A percentile compares a stretch with the other conserved stretches of the same genome.
These are phyloP conservation scores for Penicillium paneum DNA, from an alignment of 2,329 filamentous ascomycete species.

Conservation along the genomic window DNA sequence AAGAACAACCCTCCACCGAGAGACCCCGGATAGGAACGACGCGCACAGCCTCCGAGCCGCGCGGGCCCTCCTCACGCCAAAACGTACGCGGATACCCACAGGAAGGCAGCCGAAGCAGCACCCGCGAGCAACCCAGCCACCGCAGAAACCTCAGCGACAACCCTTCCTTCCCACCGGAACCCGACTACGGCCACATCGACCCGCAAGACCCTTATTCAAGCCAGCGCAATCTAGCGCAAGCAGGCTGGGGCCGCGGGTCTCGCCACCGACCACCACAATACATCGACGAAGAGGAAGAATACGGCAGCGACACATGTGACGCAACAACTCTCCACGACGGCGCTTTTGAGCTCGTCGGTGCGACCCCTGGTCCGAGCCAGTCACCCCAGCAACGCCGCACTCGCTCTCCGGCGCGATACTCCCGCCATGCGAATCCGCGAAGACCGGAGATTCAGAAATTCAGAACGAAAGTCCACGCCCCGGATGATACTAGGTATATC, in stretches of 20 bases:
- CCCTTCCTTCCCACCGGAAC: slow-evolving; percentile 10
- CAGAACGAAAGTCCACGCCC: slow-evolving; percentile 82
- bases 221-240: slow-evolving; percentile 43
- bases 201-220: slow-evolving; percentile 67
- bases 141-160: slow-evolving; percentile 34
- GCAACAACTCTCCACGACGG: slow-evolving; percentile 68
- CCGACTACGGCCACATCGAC: slow-evolving; percentile 43
- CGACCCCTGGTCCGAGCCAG: slow-evolving; percentile 34
- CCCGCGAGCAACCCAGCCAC: slow-evolving; percentile 32
- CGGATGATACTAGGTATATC: slow-evolving; percentile 86
- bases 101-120: slow-evolving; percentile 27
- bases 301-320: slow-evolving; percentile 67
- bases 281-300: slow-evolving; percentile 77
- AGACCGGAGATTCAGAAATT: slow-evolving; percentile 71
- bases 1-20: slow-evolving; percentile 26
- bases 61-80: slow-evolving; percentile 41
- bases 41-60: slow-evolving; percentile 52
- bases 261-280: slow-evolving; percentile 55
- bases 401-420: slow-evolving; percentile 29
- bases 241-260: slow-evolving; percentile 36
- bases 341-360: slow-evolving; percentile 75
- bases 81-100: slow-evolving; percentile 26
- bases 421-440: slow-evolving; percentile 32
- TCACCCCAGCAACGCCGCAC: slow-evolving; percentile 31
- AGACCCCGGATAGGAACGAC: slow-evolving; percentile 47